Percentiles rank a stretch among this genome's conserved stretches.
Evolutionary conservation across 495 filamentous ascomycete genomes (phyloP).

Genomic region (Hypoxylon rickii): DNA sequence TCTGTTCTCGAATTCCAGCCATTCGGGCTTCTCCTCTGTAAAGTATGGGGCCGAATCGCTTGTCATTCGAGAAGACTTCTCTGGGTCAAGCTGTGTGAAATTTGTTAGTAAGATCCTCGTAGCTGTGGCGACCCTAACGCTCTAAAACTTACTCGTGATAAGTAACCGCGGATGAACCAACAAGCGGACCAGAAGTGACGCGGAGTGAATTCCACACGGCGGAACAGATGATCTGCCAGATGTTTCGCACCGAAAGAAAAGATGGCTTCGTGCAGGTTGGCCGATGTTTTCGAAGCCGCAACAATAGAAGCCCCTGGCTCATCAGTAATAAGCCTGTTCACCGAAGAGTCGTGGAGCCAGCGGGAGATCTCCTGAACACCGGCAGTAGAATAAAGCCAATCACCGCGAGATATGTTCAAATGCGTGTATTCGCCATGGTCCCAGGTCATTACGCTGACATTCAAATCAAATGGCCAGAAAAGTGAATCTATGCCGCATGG

Average conservation of each 20-base stretch:
- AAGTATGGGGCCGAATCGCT: constrained; percentile 17
- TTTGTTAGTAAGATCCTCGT: constrained; percentile 11
- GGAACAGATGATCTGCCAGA: constrained; percentile 35
- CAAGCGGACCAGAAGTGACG: constrained; percentile 32
- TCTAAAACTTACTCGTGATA: constrained; percentile 27
- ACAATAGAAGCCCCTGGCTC: constrained; percentile 20
- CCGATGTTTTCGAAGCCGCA: constrained; percentile 17
- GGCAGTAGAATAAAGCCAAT: constrained; percentile 41
- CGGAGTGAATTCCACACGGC: constrained; percentile 32
- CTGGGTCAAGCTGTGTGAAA: constrained; percentile 22
- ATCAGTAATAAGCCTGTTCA: constrained; percentile 36
- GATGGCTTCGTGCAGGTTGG: constrained; percentile 30
- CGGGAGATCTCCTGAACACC: constrained; percentile 37
- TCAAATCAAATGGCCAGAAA: constrained; percentile 37
- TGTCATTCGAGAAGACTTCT: constrained; percentile 22
- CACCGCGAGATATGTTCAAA: constrained; percentile 15
- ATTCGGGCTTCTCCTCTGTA: neutral
- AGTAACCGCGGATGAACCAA: constrained; percentile 34
- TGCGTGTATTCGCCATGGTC: constrained; percentile 22
- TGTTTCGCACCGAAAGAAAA: constrained; percentile 27
- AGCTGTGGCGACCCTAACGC: neutral
- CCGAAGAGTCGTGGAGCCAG: constrained; percentile 43
- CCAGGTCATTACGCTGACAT: constrained; percentile 36
- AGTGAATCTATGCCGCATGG: constrained; percentile 40
- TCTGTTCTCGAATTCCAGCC: constrained; percentile 16